phyloP scores from a whole-genome alignment of 163 green algal genomes.

The Coccomyxa subellipsoidea region DNA sequence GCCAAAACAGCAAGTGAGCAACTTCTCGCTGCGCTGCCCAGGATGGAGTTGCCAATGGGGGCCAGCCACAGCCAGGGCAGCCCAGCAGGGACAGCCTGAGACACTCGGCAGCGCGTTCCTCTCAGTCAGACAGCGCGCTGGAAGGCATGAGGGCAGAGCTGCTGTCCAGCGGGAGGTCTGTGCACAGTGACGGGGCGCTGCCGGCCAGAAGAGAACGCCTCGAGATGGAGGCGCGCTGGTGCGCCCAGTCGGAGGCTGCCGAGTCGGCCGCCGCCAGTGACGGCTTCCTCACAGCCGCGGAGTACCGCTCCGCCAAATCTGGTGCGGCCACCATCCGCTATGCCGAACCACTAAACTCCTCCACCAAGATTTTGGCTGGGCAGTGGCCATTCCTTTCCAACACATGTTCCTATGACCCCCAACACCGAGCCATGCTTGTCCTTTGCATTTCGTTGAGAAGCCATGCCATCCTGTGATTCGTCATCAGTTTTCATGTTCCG shows the following conservation, averaged over 20 bases:
- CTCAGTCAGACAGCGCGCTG: background rate
- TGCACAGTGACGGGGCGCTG: conserved; percentile 2
- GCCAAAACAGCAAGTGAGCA: background rate
- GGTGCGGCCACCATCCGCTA: background rate
- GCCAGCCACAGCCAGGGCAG: background rate
- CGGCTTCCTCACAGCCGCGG: conserved; percentile 19
- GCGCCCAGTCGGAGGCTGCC: background rate
- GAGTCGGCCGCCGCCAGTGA: background rate
- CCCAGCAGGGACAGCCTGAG: background rate
- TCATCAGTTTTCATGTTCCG: too few relatives aligned
- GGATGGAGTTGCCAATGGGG: background rate
- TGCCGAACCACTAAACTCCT: too few relatives aligned
- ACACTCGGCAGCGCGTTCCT: background rate
- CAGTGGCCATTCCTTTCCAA: too few relatives aligned
- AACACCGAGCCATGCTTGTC: too few relatives aligned
- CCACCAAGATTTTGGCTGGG: too few relatives aligned
- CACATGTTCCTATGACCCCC: too few relatives aligned
- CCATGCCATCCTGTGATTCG: too few relatives aligned
- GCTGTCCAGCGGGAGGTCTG: background rate
- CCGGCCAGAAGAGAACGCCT: background rate
- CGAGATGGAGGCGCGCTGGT: background rate
- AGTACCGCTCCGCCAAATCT: conserved; percentile 14
- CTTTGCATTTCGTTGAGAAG: too few relatives aligned
- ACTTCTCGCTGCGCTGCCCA: background rate
- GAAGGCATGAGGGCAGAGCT: background rate